Evolutionary conservation across 306 rosid species (phyloP).

Genomic region (Geum urbanum): DNA sequence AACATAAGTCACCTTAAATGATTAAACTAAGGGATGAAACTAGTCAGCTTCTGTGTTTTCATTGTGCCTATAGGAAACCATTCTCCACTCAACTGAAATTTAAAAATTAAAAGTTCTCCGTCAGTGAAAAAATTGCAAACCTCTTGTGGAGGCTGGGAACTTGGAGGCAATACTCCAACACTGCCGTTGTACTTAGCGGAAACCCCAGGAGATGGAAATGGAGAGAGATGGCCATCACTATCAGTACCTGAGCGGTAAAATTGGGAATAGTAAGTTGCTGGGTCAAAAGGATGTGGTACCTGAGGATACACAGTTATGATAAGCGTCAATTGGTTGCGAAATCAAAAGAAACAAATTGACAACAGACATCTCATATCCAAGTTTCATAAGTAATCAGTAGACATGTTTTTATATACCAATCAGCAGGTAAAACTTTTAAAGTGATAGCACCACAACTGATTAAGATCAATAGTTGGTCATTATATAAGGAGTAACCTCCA

Average conservation of each 20-base stretch:
- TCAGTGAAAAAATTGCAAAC: conserved; percentile 31
- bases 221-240: conserved; percentile 79
- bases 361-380: conserved; percentile 8
- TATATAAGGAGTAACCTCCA: neutral
- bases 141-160: conserved; percentile 84
- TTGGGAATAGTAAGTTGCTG: conserved; percentile 78
- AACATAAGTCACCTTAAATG: neutral
- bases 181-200: conserved; percentile 70
- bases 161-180: conserved; percentile 63
- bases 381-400: conserved; percentile 6
- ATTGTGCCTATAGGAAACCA: neutral
- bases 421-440: neutral
- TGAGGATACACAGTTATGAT: conserved; percentile 30
- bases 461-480: neutral
- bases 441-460: neutral
- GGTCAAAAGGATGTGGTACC: conserved; percentile 83
- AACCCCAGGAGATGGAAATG: conserved; percentile 69
- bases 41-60: neutral
- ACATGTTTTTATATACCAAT: neutral
- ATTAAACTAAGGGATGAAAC: neutral
- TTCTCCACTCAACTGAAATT: neutral
- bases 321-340: conserved; percentile 15
- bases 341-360: conserved; percentile 13
- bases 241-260: conserved; percentile 79
- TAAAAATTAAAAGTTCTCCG: neutral